phyloP scores from a whole-genome alignment of 2,329 filamentous ascomycete genomes.

The Penicillium sp. region DNA sequence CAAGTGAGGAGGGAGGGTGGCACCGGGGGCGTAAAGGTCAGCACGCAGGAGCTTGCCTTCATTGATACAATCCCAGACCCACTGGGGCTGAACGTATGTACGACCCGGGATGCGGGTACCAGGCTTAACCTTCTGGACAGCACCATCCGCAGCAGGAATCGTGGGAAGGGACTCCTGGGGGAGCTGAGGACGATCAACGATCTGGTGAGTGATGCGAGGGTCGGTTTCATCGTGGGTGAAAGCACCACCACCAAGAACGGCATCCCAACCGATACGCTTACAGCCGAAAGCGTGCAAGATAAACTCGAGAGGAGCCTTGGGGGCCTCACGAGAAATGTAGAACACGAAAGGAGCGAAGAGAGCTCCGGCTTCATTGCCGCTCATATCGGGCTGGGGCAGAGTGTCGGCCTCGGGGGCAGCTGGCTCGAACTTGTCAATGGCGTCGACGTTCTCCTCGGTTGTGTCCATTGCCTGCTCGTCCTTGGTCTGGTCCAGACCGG shows the following conservation, averaged over 20 bases:
- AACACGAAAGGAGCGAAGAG: conserved; percentile 88
- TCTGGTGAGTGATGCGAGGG: conserved; percentile 88
- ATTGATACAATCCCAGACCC: conserved; percentile 97
- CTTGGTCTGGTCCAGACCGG: conserved; percentile 40
- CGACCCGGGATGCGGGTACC: conserved; percentile 83
- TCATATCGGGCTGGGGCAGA: conserved; percentile 71
- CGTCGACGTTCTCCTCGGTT: conserved; percentile 54
- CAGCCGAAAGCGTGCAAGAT: conserved; percentile 91
- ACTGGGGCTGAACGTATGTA: conserved; percentile 93
- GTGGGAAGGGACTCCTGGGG: conserved; percentile 53
- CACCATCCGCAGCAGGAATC: conserved; percentile 43
- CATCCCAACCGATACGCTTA: conserved; percentile 93
- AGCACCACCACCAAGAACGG: conserved; percentile 82
- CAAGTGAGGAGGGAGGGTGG: conserved; percentile 85
- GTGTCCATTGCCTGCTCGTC: conserved; percentile 46
- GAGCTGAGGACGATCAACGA: conserved; percentile 84
- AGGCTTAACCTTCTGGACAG: conserved; percentile 48
- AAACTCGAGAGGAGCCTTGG: conserved; percentile 86
- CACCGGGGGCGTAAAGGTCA: conserved; percentile 85
- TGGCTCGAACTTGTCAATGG: conserved; percentile 89
- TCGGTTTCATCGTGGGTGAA: conserved; percentile 89
- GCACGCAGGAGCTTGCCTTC: conserved; percentile 82
- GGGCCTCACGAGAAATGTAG: conserved; percentile 91
- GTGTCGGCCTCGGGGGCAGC: conserved; percentile 80
- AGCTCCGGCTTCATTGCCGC: conserved; percentile 65